Base-by-base conservation (phyloP, 495 filamentous ascomycete genomes). In the Beverwykella pulmonaria region DNA sequence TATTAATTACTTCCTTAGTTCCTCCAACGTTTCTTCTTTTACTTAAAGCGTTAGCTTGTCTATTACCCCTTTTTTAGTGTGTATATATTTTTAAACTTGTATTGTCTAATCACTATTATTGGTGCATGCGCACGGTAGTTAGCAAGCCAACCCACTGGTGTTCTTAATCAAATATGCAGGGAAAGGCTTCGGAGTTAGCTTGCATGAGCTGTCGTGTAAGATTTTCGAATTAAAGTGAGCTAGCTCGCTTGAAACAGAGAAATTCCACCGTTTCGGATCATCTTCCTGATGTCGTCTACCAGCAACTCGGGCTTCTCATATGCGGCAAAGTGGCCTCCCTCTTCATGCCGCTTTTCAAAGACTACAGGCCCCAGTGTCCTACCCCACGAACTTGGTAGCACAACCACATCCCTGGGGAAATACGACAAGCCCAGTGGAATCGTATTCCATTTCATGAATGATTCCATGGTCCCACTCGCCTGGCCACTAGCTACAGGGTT, bases 251-350 rank as follows among this genome's bases (percentile, higher is more conserved):
- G 32, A 34, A 12, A 12, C 15, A 34, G 15, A 12, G 53, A 55
- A n/a, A 55, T 55, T 25, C 47, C 56, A 26, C 32, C 53, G 20
- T 54, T 60, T 9, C 49, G 25, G 23, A 65, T 27, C 61, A 61
- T 70, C 12, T 20, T 52, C 48, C 46, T 27, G 3, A 71, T 22
- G 54, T 71, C 68, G 17, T 29, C 52, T 12, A 49, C 63, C 9
- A 71, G 10, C 2, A 25, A 6, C 19, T 63, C 30, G 0, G 68
- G 68, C 5, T 27, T 25, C 34, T 71, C 68, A 20, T 53, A 71
- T 1, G 68, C 57, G 2, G 57, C 63, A 55, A 71, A 71, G 56
- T 71, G 68, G 1, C 68, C 63, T 8, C 68, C 63, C n/a, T 44
- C 32, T 12, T 59, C 57, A 46, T 62, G 39, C 50, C 48, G 15